Base-by-base conservation (phyloP, 1,139 yeast genomes). In the Petasospora fabianii region DNA sequence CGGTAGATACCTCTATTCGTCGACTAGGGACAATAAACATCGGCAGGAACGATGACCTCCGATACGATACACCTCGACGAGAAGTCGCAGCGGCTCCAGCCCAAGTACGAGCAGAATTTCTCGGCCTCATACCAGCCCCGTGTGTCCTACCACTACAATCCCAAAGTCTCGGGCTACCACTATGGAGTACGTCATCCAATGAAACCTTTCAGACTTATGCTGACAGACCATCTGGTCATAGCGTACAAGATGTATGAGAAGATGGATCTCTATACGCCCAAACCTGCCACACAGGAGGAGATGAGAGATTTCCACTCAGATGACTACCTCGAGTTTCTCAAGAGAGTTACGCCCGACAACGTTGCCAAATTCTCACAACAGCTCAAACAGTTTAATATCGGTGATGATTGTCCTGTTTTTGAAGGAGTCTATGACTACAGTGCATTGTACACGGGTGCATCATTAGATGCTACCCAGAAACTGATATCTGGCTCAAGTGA, bases 371-470 rank as follows among this genome's bases (percentile, higher is more conserved):
- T 80, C 56, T 69, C 79, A 6, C 75, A 74, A 24, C 73, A 77
- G 21, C 61, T 84, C 40, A 77, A 80, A 28, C 82, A 85, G 58
- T 92, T 90, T 67, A 90, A 90, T 58, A 90, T 92, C 41, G 97
- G 97, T 22, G 97, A 88, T 56, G 98, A 92, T 61, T 92, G 98
- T 62, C 98, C 98, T 1, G 92, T 92, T 21, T 92, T 92, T 60
- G 97, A 90, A 55, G 97, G 97, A 6, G 73, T 92, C 58, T 92
- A 83, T 60, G 95, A 88, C 51, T 90, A 88, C 60, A 81, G 90
- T 43, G 68, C 86, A 10, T 78, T 87, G 13, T 87, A 90, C 49
- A 83, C 97, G 1, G 97, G 97, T 19, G 96, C 96, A 2, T 83
- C 95, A 3, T 66, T 92, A 57, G 97, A 92, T 62, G 98, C 97